Evolutionary conservation across 192 early-diverging fungal species (phyloP).

Genomic region (Jimgerdemannia lactiflua): DNA sequence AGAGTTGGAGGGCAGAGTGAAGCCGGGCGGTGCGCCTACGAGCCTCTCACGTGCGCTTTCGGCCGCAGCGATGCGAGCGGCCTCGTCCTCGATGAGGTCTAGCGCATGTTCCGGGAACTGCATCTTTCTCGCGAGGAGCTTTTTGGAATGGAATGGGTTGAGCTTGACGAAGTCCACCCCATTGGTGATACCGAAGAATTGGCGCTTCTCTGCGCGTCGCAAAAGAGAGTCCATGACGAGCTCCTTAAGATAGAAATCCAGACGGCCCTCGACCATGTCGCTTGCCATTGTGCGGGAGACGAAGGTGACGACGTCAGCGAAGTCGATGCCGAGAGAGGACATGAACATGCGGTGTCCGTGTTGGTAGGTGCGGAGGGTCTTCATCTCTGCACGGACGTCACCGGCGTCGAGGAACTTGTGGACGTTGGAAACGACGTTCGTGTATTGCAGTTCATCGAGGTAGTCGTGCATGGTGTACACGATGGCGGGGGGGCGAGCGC

Average conservation of each 20-base stretch:
- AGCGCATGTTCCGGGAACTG: conserved; percentile 37
- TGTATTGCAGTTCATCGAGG: conserved; percentile 53
- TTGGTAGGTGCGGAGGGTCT: conserved; percentile 33
- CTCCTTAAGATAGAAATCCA: conserved; percentile 56
- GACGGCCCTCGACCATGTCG: conserved; percentile 48
- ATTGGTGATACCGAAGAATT: conserved; percentile 53
- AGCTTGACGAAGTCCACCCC: conserved; percentile 46
- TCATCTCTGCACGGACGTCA: conserved; percentile 13
- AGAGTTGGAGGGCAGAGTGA: neutral
- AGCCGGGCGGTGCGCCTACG: neutral
- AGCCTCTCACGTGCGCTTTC: neutral
- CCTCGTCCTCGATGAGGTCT: neutral
- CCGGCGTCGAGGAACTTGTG: conserved; percentile 43
- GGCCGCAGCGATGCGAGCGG: neutral
- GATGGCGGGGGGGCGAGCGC: conserved; percentile 38
- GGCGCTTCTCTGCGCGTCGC: conserved; percentile 32
- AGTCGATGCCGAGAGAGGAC: conserved; percentile 47
- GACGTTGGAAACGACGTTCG: conserved; percentile 43
- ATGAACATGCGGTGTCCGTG: conserved; percentile 48
- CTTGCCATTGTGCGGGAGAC: conserved; percentile 51
- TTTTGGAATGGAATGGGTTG: conserved; percentile 43
- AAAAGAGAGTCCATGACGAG: conserved; percentile 47
- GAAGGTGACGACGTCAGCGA: conserved; percentile 47
- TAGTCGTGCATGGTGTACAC: conserved; percentile 62
- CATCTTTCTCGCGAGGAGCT: conserved; percentile 23